Base-by-base conservation (phyloP, 257 asterid species). In the Orobanche coerulescens region DNA sequence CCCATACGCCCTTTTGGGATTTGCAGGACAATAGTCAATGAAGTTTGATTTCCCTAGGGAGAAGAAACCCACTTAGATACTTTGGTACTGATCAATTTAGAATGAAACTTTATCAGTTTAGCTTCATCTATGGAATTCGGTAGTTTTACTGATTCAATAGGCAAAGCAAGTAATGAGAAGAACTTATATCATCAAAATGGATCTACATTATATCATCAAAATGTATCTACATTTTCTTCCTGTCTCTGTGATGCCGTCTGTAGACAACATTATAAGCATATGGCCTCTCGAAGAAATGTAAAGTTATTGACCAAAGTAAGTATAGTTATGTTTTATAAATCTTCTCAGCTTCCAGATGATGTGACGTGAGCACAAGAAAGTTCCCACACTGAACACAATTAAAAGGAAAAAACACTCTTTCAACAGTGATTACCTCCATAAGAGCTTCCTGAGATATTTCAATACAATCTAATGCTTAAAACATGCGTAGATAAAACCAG, bases 391-490 rank as follows among this genome's bases (percentile, higher is more conserved):
- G 48, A 28, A n/a, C 26, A 66, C 54, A 50, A 20, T 61, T 39
- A 52, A 69, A 51, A 49, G 54, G 47, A 24, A 13, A 24, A 13
- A 26, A 31, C 6, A 61, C 3, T 28, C 53, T 51, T 62, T 37
- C 58, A 28, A 51, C 14, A 22, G 19, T 28, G 19, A 25, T 58
- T 16, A 39, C 58, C 46, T 13, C 46, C 53, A 56, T 40, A n/a
- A 8, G 18, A 58, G 49, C 26, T 49, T 62, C 15, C 9, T 34
- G 22, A 23, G 9, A 67, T 54, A 70, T 55, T 48, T 18, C 59
- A 37, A 62, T 39, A 58, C 67, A 64, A 58, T 34, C 33, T 26
- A 52, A 40, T 54, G 64, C 62, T 16, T 54, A 56, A 61, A 47
- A 49, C 24, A 48, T 64, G 65, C 34, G 30, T 44, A 26, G 15